A percentile compares a stretch with the other conserved stretches of the same genome.
phyloP scores from a whole-genome alignment of 176 grass and related monocot genomes.

The Poa annua region DNA sequence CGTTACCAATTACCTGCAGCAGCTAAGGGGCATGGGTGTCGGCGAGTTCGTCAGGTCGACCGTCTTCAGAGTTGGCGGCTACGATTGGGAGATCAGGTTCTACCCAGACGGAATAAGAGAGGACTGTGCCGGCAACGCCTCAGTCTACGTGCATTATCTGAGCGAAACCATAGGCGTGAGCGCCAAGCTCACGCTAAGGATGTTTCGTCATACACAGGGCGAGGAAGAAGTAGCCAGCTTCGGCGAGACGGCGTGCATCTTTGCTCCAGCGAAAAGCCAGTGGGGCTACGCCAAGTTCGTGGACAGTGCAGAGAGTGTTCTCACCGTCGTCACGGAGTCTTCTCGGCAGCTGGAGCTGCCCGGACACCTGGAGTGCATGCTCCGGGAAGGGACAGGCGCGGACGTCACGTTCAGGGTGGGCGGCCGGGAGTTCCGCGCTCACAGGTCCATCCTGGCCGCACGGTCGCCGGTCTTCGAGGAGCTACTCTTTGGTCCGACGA shows the following conservation, averaged over 20 bases:
- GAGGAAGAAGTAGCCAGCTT: neutral
- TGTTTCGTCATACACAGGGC: neutral
- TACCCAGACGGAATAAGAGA: neutral
- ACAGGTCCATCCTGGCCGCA: neutral
- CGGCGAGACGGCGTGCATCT: neutral
- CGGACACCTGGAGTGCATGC: neutral
- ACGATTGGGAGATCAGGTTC: neutral
- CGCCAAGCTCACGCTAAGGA: neutral
- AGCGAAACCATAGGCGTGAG: neutral
- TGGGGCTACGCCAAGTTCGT: neutral
- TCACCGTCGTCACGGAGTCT: neutral
- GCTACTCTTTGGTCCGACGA: slow-evolving; percentile 15
- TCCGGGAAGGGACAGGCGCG: neutral
- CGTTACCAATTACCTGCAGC: slow-evolving; percentile 25
- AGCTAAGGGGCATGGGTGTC: slow-evolving; percentile 27
- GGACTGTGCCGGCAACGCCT: neutral
- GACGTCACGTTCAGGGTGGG: neutral
- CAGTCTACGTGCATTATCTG: neutral
- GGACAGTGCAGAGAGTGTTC: neutral
- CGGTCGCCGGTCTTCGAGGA: slow-evolving; percentile 9
- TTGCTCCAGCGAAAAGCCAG: neutral
- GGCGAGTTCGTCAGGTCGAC: slow-evolving; percentile 26
- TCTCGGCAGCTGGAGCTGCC: slow-evolving; percentile 1
- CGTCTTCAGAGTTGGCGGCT: slow-evolving; percentile 39
- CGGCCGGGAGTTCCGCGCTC: neutral